Percentiles rank a stretch among this genome's conserved stretches.
Conservation (phyloP, 1,139 yeast species). For the Lodderomyces margitis region DNA sequence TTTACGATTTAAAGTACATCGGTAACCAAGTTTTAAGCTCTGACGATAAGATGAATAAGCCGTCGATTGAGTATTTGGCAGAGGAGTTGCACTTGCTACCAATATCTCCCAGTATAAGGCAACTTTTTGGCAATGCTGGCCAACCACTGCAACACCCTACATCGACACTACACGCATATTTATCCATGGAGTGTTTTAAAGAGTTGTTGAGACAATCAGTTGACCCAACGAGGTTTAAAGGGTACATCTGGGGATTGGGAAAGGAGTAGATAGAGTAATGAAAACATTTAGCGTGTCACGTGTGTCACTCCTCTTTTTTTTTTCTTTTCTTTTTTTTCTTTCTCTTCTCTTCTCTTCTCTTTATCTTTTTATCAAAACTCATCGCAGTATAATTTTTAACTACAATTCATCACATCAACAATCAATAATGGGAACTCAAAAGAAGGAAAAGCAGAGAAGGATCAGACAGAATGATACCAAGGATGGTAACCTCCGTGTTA, state of each 20-base stretch:
- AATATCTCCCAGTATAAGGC: slow-evolving; percentile 49
- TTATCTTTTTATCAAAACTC: too few species aligned
- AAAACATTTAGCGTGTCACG: not conserved
- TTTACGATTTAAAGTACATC: slow-evolving; percentile 80
- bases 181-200: slow-evolving; percentile 58
- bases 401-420: not conserved
- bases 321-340: too few species aligned
- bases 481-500: slow-evolving; percentile 89
- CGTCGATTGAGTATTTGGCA: slow-evolving; percentile 50
- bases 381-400: slow-evolving; percentile 2
- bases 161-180: slow-evolving; percentile 50
- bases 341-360: too few species aligned
- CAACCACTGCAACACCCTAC: slow-evolving; percentile 46
- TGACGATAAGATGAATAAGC: slow-evolving; percentile 33
- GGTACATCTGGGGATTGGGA: slow-evolving; percentile 55
- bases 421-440: slow-evolving; percentile 82
- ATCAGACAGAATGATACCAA: slow-evolving; percentile 76
- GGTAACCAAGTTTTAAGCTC: slow-evolving; percentile 51
- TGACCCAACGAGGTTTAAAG: slow-evolving; percentile 44
- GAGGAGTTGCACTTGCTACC: slow-evolving; percentile 59
- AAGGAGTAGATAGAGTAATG: not conserved
- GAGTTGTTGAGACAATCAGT: slow-evolving; percentile 49
- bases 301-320: not conserved
- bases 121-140: slow-evolving; percentile 32
- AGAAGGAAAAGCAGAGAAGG: slow-evolving; percentile 88